Base-by-base conservation (phyloP, 495 filamentous ascomycete genomes). In the Entonaema liquescens region DNA sequence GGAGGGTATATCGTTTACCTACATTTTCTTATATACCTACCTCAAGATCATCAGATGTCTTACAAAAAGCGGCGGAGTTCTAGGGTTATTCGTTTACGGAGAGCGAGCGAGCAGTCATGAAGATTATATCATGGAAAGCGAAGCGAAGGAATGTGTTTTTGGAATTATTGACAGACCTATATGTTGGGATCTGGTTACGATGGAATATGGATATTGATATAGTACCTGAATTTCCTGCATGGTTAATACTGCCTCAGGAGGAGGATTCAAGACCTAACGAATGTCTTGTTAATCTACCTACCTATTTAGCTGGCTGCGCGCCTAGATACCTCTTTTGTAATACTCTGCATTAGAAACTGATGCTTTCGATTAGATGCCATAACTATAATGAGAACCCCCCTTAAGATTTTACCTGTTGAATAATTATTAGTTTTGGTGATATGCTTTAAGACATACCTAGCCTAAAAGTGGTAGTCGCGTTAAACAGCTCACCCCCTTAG, bases 11-110 rank as follows among this genome's bases (percentile, higher is more conserved):
- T 47, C 8, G 19, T 47, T 47, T 33, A 13, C 19, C 42, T 47
- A 47, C 3, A 15, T 54, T 60, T 55, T 40, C 58, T 59, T 29
- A 29, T 59, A 29, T 67, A 52, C 56, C 25, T 49, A 28, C 13
- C 26, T 52, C 29, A 28, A 60, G 52, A 25, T 53, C 12, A 58
- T 70, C 33, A n/a, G n/a, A n/a, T n/a, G n/a, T 31, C 15, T 31
- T 19, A 35, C 12, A 61, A 61, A 61, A 57, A 72, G 61, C 54
- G 57, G 70, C 60, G 60, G 64, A 61, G 70, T 65, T 68, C 17
- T 31, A 55, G 68, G 52, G 13, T 26, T 23, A 25, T 52, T 52
- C 8, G 13, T 26, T n/a, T 12, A 28, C 21, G 49, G 26, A 29
- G 23, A 62, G 42, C 68, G 31, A 64, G 59, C 59, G 53, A 68